Evolutionary conservation across 1,284 basidiomycete genomes (phyloP).

Genomic region (Ceratobasidium sp.): DNA sequence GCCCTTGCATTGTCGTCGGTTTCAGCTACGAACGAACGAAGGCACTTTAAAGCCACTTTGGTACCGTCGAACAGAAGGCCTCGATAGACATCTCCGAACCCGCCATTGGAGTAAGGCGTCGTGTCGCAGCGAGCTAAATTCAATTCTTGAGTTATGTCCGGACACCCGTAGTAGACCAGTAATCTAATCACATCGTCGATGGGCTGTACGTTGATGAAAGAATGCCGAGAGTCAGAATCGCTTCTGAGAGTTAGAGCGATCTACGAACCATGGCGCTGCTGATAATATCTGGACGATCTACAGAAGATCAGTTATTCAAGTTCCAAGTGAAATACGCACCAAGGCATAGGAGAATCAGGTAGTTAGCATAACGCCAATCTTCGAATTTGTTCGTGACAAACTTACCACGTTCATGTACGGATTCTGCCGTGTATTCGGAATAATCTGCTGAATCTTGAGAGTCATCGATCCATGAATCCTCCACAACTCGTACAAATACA

Average conservation of each 20-base stretch:
- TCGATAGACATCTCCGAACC: slow-evolving; percentile 5
- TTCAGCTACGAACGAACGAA: neutral
- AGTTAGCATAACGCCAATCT: no score
- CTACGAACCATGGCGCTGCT: neutral
- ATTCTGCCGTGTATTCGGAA: no score
- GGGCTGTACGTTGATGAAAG: neutral
- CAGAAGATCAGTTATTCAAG: no score
- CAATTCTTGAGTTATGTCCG: neutral
- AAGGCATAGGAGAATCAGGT: no score
- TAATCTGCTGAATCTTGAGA: no score
- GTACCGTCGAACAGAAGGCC: neutral
- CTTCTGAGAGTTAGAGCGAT: neutral
- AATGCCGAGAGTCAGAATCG: neutral
- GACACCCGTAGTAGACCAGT: neutral
- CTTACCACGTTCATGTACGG: no score
- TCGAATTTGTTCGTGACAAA: no score
- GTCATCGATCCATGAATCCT: no score
- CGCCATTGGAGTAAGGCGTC: neutral
- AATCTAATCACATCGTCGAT: neutral
- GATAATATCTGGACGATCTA: neutral
- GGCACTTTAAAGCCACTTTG: neutral
- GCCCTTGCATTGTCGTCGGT: neutral
- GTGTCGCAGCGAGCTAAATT: neutral
- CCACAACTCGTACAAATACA: neutral
- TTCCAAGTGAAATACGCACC: no score